Evolutionary conservation across 805 yeast genomes (phyloP).

Genomic region (Kuraishia molischiana): DNA sequence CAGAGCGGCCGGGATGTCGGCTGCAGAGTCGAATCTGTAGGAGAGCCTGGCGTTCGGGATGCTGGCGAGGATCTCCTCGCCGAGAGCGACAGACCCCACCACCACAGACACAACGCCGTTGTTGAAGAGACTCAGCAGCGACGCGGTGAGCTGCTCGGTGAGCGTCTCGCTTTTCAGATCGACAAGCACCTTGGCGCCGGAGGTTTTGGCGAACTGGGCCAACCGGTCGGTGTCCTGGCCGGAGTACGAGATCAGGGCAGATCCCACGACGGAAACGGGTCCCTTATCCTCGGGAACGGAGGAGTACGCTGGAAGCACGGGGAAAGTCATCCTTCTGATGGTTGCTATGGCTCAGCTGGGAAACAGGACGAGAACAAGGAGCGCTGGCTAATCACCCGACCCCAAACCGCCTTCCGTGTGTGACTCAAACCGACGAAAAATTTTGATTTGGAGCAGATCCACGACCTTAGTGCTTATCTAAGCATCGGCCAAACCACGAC

Average conservation of each 20-base stretch:
- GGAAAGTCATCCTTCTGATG: conserved; percentile 28
- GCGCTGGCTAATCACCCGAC: too few species aligned
- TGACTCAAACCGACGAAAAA: too few species aligned
- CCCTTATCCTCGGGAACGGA: conserved; percentile 7
- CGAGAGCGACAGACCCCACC: conserved; percentile 7
- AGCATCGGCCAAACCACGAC: too few species aligned
- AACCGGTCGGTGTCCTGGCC: conserved; percentile 9
- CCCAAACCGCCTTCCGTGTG: too few species aligned
- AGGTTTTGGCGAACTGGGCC: conserved; percentile 6
- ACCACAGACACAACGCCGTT: conserved; percentile 18
- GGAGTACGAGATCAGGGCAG: conserved; percentile 14
- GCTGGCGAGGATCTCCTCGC: conserved; percentile 11
- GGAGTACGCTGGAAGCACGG: conserved; percentile 19
- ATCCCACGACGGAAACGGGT: conserved; percentile 16
- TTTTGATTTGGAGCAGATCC: too few species aligned
- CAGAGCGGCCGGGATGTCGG: conserved; percentile 6
- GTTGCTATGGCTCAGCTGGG: too few species aligned
- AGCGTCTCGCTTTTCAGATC: conserved; percentile 9
- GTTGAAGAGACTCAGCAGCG: conserved; percentile 15
- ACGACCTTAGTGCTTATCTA: too few species aligned
- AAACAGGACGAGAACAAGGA: too few species aligned
- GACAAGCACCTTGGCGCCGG: conserved; percentile 11
- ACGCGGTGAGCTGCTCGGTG: not conserved
- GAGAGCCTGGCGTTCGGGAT: conserved; percentile 24
- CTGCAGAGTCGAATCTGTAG: conserved; percentile 10